A percentile compares a stretch with the other conserved stretches of the same genome.
phyloP scores from a whole-genome alignment of 495 filamentous ascomycete species.

The Talaromyces stipitatus region DNA sequence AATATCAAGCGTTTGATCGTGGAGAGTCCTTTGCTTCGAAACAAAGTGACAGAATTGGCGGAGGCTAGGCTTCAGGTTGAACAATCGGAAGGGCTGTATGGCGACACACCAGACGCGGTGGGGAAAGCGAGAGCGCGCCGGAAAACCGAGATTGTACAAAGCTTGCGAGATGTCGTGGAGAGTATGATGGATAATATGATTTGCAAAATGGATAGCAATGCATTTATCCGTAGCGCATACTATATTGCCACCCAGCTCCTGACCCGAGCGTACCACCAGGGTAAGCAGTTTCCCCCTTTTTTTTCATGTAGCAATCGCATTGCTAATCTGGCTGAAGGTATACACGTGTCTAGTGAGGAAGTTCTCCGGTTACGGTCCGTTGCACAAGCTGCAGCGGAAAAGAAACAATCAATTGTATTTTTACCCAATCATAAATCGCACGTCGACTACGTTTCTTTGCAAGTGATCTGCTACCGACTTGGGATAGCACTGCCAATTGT shows the following conservation, averaged over 20 bases:
- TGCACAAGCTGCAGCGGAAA: slow-evolving; percentile 70
- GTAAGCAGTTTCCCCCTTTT: slow-evolving; percentile 24
- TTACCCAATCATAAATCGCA: slow-evolving; percentile 90
- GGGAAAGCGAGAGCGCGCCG: slow-evolving; percentile 45
- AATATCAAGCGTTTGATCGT: slow-evolving; percentile 75
- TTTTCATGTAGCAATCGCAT: background rate
- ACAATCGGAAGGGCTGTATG: slow-evolving; percentile 63
- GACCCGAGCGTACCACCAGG: slow-evolving; percentile 91
- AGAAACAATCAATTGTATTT: slow-evolving; percentile 94
- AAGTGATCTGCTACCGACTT: slow-evolving; percentile 89
- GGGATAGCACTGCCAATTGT: slow-evolving; percentile 87
- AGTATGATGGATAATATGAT: slow-evolving; percentile 91
- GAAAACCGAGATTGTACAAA: slow-evolving; percentile 54
- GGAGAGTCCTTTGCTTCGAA: slow-evolving; percentile 63
- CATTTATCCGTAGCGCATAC: slow-evolving; percentile 86
- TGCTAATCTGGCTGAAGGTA: slow-evolving; percentile 34
- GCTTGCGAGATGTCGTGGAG: slow-evolving; percentile 68
- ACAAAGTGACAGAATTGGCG: slow-evolving; percentile 69
- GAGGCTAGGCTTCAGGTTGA: slow-evolving; percentile 65
- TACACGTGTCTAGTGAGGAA: slow-evolving; percentile 93
- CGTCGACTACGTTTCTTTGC: slow-evolving; percentile 89
- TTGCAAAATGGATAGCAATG: slow-evolving; percentile 95
- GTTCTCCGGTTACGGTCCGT: slow-evolving; percentile 73
- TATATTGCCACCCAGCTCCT: slow-evolving; percentile 82
- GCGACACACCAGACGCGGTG: slow-evolving; percentile 32